A percentile compares a stretch with the other conserved stretches of the same genome.
These are phyloP conservation scores for Solanum dulcamara DNA, from an alignment of 257 asterid genomes.

Conservation along the genomic window DNA sequence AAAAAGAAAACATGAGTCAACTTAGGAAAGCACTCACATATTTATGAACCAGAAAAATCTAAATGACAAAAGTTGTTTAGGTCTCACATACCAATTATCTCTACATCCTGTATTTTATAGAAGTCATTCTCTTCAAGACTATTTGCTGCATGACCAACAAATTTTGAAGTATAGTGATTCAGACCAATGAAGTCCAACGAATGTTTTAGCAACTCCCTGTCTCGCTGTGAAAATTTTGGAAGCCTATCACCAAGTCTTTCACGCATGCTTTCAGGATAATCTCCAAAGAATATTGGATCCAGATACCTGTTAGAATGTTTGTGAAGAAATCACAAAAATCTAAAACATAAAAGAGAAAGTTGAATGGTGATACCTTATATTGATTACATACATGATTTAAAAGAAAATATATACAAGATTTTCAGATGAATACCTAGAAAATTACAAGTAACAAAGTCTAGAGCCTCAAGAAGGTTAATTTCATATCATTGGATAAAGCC, in stretches of 20 bases:
- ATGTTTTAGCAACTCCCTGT: constrained; percentile 28
- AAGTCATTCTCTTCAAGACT: constrained; percentile 26
- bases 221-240: constrained; percentile 35
- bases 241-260: constrained; percentile 34
- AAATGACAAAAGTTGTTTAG: neutral
- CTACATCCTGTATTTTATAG: constrained; percentile 36
- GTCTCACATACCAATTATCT: constrained; percentile 28
- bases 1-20: neutral
- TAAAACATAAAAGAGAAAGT: neutral
- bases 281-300: constrained; percentile 40
- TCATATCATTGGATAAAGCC: neutral
- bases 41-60: neutral
- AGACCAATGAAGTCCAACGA: constrained; percentile 46
- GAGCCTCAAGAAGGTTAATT: neutral
- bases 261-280: constrained; percentile 43
- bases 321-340: neutral
- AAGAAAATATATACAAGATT: neutral
- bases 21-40: neutral
- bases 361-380: neutral
- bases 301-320: constrained; percentile 24
- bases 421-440: neutral
- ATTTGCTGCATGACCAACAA: constrained; percentile 25
- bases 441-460: neutral
- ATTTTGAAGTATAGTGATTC: constrained; percentile 45
- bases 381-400: neutral